phyloP scores from a whole-genome alignment of 306 rosid genomes.

The Fragaria ananassa region DNA sequence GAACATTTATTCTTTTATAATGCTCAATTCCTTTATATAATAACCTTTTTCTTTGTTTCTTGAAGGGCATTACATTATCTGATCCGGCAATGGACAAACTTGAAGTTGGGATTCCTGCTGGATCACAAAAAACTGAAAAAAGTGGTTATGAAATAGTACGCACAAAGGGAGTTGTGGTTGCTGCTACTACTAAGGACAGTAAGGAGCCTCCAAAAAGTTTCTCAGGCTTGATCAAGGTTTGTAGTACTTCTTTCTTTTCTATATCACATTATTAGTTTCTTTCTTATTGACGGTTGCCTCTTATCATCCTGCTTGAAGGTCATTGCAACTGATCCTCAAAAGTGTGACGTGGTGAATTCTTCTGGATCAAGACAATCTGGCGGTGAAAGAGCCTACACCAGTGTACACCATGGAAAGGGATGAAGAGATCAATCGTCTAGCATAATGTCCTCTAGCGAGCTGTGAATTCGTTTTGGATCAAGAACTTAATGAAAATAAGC shows the following conservation, averaged over 20 bases:
- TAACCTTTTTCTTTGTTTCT: background rate
- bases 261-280: background rate
- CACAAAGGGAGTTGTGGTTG: slow-evolving; percentile 14
- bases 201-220: background rate
- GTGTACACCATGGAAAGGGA: background rate
- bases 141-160: slow-evolving; percentile 8
- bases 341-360: background rate
- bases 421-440: background rate
- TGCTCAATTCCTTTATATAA: background rate
- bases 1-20: background rate
- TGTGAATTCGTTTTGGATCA: background rate
- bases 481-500: background rate
- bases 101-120: background rate
- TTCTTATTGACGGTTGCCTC: background rate
- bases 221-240: slow-evolving; percentile 24
- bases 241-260: background rate
- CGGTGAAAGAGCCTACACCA: background rate
- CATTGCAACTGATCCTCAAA: background rate
- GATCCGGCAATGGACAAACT: background rate
- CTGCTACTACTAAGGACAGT: background rate
- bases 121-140: background rate
- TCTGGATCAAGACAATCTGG: background rate
- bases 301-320: background rate
- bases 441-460: slow-evolving; percentile 1
- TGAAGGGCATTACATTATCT: background rate